phyloP scores from a whole-genome alignment of 139 green algal genomes.

The Coelastrella sp. region DNA sequence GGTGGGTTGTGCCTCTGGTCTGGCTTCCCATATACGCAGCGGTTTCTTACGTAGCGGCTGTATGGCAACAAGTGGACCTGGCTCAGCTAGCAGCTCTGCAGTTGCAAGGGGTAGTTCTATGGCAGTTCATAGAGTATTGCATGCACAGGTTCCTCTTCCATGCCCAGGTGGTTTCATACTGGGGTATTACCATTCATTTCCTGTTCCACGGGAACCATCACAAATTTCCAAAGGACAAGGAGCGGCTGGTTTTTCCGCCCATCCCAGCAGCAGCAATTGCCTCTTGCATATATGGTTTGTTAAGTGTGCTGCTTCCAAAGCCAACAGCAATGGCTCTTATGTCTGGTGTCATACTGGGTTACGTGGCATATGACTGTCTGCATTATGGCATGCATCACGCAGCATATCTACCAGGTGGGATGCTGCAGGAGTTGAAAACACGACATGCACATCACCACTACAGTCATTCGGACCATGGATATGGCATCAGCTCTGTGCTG shows the following conservation, averaged over 20 bases:
- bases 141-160: constrained; percentile 97
- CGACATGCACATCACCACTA: constrained; percentile 91
- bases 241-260: constrained; percentile 94
- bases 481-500: constrained; percentile 83
- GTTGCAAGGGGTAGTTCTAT: constrained; percentile 75
- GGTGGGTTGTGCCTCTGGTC: constrained; percentile 91
- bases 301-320: constrained; percentile 54
- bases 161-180: constrained; percentile 55
- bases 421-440: constrained; percentile 59
- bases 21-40: constrained; percentile 83
- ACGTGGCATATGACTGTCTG: constrained; percentile 91
- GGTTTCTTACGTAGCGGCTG: not conserved
- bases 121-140: constrained; percentile 92
- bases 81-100: constrained; percentile 36
- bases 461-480: constrained; percentile 63
- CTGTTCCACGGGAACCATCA: constrained; percentile 96
- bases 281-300: constrained; percentile 47
- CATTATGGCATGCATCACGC: constrained; percentile 89
- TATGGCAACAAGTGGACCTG: not conserved
- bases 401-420: not conserved
- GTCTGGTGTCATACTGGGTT: constrained; percentile 86
- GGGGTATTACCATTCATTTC: constrained; percentile 91
- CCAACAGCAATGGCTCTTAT: constrained; percentile 59
- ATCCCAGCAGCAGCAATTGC: constrained; percentile 70
- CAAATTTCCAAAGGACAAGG: constrained; percentile 92